These are phyloP conservation scores for Tolypocladium inflatum DNA, from an alignment of 2,329 filamentous ascomycete genomes.

Conservation along the genomic window DNA sequence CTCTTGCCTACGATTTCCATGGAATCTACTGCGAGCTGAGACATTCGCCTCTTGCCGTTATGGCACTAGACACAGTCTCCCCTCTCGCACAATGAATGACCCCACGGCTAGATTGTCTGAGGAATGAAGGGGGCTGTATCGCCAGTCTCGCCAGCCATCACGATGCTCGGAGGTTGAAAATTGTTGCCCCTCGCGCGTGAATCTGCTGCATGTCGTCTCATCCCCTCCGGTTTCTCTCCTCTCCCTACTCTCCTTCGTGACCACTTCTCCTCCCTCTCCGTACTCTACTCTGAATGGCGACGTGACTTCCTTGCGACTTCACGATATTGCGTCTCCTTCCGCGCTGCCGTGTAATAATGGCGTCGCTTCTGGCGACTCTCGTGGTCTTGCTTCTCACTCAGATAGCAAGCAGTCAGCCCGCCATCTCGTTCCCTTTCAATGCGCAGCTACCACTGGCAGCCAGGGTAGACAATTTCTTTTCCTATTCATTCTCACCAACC, in stretches of 20 bases:
- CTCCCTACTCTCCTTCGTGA: conserved; percentile 7
- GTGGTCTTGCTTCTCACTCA: conserved; percentile 17
- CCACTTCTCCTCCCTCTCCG: conserved; percentile 3
- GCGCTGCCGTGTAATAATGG: conserved; percentile 17
- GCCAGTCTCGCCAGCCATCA: conserved; percentile 19
- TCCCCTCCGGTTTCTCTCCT: conserved; percentile 1
- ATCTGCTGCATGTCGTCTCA: conserved; percentile 4
- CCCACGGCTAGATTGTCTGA: conserved; percentile 11
- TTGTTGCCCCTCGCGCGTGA: conserved; percentile 6
- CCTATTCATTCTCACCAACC: conserved; percentile 60
- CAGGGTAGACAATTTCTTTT: conserved; percentile 55
- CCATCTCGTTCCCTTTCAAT: conserved; percentile 63
- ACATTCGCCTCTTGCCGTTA: conserved; percentile 22
- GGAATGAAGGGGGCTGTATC: conserved; percentile 30
- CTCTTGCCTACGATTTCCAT: background rate
- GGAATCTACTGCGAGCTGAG: conserved; percentile 10
- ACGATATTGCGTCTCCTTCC: conserved; percentile 11
- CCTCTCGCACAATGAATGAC: conserved; percentile 14
- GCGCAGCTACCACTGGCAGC: conserved; percentile 76
- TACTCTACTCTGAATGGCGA: conserved; percentile 6
- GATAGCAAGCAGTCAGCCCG: conserved; percentile 28
- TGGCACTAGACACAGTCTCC: conserved; percentile 11
- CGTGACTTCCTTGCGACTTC: conserved; percentile 7
- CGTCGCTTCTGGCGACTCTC: conserved; percentile 15
- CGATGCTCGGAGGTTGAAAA: conserved; percentile 13